These are phyloP conservation scores for Spathaspora gorwiae DNA, from an alignment of 805 yeast species.

Conservation along the genomic window DNA sequence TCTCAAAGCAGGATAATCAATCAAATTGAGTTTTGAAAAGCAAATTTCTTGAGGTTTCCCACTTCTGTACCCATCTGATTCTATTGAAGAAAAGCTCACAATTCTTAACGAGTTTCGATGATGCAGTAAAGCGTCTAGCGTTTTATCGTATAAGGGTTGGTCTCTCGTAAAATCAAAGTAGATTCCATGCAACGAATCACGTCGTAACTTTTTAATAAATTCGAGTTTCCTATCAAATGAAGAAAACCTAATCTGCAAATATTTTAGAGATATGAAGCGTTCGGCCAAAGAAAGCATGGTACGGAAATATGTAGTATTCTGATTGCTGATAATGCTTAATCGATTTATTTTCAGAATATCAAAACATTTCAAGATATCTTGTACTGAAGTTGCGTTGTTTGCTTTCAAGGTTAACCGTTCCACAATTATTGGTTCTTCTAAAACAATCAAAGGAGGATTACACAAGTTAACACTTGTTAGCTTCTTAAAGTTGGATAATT, in stretches of 20 bases:
- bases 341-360: background rate
- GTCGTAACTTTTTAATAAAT: background rate
- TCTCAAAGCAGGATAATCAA: background rate
- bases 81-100: background rate
- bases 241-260: background rate
- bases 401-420: background rate
- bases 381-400: background rate
- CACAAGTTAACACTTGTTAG: background rate
- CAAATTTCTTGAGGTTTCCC: background rate
- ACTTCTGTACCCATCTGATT: background rate
- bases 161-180: background rate
- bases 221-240: background rate
- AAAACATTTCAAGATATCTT: background rate
- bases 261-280: background rate
- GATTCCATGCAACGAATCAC: background rate
- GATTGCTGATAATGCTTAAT: background rate
- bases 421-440: background rate
- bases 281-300: background rate
- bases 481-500: background rate
- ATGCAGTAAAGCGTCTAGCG: background rate
- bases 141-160: no score
- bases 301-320: background rate
- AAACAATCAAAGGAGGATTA: background rate
- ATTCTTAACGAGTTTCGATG: background rate
- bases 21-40: no score